Evolutionary conservation across 345 rosid species (phyloP), one percentile per base, ranked within the genome.

Genomic region (Salix arbutifolia): DNA sequence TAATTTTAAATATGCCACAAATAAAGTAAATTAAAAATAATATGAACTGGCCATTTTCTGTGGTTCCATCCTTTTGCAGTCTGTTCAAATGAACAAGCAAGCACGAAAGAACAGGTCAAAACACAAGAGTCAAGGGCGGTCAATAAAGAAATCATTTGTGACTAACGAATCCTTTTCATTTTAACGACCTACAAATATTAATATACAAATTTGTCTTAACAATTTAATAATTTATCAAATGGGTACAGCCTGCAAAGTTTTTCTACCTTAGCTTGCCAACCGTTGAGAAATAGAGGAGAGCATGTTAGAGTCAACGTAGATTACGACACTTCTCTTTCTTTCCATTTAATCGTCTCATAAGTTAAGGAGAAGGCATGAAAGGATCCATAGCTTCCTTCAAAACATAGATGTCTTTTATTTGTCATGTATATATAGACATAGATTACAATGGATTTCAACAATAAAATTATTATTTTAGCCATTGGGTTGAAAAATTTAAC

Each of bases 261-360:
- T 76, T 79, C 85, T 69, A n/a, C 21, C 79, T 81, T 86, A 65
- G 87, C 62, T 83, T 74, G 89, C 87, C 89, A 78, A 86, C 89
- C 84, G 60, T 84, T 82, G 78, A 76, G 85, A 86, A 80, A 80
- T 69, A 74, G 67, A 25, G 69, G 46, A 26, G 16, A 72, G 73
- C 74, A 12, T 65, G 73, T 28, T 12, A 78, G 72, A 77, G 87
- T 84, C 87, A 86, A 84, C 77, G 74, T 67, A 65, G 58, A 74
- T 58, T 81, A 84, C 11, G 84, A 80, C 79, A 64, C 74, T 78
- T 78, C 81, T 80, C 72, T 61, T 33, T 80, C 72, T 61, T 33
- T 33, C 6, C 37, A 33, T 33, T 33, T 33, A 33, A 33, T 33
- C 6, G 37, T 33, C 1, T 33, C 37, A 5, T 33, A 5, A 33